phyloP scores from a whole-genome alignment of 495 filamentous ascomycete genomes.

The Penicillium macrosclerotiorum region DNA sequence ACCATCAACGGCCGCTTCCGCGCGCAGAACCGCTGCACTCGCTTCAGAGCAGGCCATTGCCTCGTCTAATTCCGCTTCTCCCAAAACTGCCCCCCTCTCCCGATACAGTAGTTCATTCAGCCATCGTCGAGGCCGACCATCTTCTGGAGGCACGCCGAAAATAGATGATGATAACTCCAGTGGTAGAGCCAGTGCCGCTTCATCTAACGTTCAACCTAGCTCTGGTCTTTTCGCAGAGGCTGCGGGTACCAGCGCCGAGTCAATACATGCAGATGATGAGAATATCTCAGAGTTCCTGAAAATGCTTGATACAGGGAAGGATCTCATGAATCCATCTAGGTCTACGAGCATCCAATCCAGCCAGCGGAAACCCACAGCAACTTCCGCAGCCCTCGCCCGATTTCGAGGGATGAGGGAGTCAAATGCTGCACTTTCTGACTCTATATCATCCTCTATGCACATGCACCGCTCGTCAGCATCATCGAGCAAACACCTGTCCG shows the following conservation, averaged over 20 bases:
- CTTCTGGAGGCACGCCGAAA: conserved; percentile 67
- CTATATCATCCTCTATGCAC: conserved; percentile 79
- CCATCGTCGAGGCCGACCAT: conserved; percentile 73
- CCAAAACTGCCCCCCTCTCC: conserved; percentile 67
- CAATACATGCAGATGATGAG: conserved; percentile 81
- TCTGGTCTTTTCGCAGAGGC: conserved; percentile 79
- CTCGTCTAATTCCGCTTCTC: conserved; percentile 66
- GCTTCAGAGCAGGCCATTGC: conserved; percentile 56
- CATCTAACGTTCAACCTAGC: conserved; percentile 79
- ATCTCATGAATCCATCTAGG: conserved; percentile 64
- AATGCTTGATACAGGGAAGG: conserved; percentile 76
- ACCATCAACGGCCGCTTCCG: conserved; percentile 47
- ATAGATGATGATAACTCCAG: conserved; percentile 87
- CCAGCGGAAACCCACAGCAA: conserved; percentile 54
- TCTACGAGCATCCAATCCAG: conserved; percentile 56
- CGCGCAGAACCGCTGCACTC: conserved; percentile 41
- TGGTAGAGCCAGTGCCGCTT: conserved; percentile 80
- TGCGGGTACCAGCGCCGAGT: conserved; percentile 70
- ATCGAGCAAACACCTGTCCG: conserved; percentile 79
- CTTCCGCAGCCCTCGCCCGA: conserved; percentile 65
- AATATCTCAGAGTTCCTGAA: conserved; percentile 92
- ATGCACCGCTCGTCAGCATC: conserved; percentile 79
- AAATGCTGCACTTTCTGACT: conserved; percentile 80
- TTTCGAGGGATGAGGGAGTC: conserved; percentile 85
- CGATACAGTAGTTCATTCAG: conserved; percentile 84